Percentiles rank a stretch among this genome's conserved stretches.
Conservation (phyloP, 768 basidiomycete genomes). For the Tubosaeta brunneosetosa region DNA sequence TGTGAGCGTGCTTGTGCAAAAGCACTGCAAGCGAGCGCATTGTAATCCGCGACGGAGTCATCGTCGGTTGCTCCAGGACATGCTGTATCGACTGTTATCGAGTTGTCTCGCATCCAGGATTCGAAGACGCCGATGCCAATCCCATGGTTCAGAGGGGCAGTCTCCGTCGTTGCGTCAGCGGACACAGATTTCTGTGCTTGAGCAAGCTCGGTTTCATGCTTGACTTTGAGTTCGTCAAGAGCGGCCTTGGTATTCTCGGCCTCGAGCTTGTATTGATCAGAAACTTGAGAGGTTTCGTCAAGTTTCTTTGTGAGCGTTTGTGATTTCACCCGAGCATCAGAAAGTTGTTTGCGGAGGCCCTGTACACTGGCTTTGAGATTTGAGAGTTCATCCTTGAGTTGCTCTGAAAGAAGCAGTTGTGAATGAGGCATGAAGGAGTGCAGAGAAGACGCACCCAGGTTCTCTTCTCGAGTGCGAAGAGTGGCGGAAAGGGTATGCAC, state of each 20-base stretch:
- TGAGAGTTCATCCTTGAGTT: slow-evolving; percentile 1
- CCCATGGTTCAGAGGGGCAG: not conserved
- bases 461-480: not conserved
- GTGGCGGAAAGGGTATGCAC: not conserved
- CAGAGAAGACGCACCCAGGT: not conserved
- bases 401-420: not conserved
- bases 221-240: not conserved
- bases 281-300: not conserved
- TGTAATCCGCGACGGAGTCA: not conserved
- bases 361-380: not conserved
- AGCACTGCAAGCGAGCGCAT: slow-evolving; percentile 3
- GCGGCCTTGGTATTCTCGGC: not conserved
- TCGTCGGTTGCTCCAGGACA: not conserved
- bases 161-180: not conserved
- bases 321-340: not conserved
- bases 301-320: not conserved
- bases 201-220: not conserved
- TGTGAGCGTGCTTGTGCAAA: not conserved
- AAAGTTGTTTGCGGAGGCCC: not conserved
- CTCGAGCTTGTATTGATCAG: not conserved
- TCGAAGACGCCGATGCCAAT: not conserved
- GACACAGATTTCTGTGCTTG: not conserved
- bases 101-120: slow-evolving; percentile 1
- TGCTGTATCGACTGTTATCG: not conserved
- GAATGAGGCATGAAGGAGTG: not conserved